Base-by-base conservation (phyloP, 148 eudicot genomes). In the Chenopodium quinoa region DNA sequence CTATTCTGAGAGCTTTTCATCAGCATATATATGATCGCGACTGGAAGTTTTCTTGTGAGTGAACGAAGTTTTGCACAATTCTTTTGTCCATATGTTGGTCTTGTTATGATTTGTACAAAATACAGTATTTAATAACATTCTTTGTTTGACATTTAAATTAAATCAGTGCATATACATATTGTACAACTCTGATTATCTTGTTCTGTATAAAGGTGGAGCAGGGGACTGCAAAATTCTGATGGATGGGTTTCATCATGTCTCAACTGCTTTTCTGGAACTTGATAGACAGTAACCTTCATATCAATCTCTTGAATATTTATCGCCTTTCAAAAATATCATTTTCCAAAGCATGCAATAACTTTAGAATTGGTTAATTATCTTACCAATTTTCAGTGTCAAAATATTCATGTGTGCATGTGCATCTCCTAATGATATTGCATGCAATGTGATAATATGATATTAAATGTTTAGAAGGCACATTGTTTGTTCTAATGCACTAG, bases 41-140 rank as follows among this genome's bases (percentile, higher is more conserved):
- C 81, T 95, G 96, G 96, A 96, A 95, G 79, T 95, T 95, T 86
- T 78, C 96, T 80, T 93, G 98, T 95, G 83, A 91, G 97, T 86
- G 5, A 62, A 40, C 44, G 44, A 62, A 40, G 44, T 40, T 40
- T 40, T 40, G 44, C 19, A 48, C 63, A 44, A 13, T 68, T 32
- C 6, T 22, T 27, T 46, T 56, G 44, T 34, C 22, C 75, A 62
- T 6, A 56, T 56, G 1, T 62, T 62, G 23, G 25, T 62, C 44
- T 40, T 34, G 5, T 34, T 34, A 34, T 4, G 0, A 34, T 34
- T 34, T 6, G 40, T 34, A 34, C 40, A 6, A 34, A 34, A 34
- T 34, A 34, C 40, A 34, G 40, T 34, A 34, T 34, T 34, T 34
- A 31, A 3, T 34, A 34, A 34, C 37, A 2, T 34, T 34, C 4